phyloP scores from a whole-genome alignment of 768 basidiomycete species.

The Calocybe cyanea region DNA sequence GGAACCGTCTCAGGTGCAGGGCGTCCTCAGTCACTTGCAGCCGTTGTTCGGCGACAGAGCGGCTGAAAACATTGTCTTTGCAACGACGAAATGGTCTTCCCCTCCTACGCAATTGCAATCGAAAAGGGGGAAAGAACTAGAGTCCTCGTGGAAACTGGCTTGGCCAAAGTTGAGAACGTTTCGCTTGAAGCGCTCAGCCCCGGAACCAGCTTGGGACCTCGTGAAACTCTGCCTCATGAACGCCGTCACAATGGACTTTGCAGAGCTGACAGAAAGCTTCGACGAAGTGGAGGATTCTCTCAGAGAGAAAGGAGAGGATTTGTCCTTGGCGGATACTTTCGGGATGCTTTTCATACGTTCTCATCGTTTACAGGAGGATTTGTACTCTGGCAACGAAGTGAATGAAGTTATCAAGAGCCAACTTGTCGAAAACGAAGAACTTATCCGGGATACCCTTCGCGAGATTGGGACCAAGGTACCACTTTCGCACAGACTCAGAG shows the following conservation, averaged over 20 bases:
- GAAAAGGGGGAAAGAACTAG: conserved; percentile 3
- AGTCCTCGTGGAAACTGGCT: conserved; percentile 8
- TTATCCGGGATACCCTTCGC: conserved; percentile 10
- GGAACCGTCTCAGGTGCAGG: conserved; percentile 4
- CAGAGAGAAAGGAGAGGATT: conserved; percentile 1
- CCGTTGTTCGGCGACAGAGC: conserved; percentile 7
- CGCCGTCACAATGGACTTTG: conserved; percentile 8
- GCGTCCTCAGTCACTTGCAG: conserved; percentile 11
- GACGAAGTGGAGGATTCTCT: conserved; percentile 3
- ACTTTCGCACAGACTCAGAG: conserved; percentile 10
- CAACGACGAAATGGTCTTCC: conserved; percentile 14
- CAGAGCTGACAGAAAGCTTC: conserved; percentile 1
- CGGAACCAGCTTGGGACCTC: conserved; percentile 13
- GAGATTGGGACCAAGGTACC: conserved; percentile 11
- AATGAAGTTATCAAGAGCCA: conserved; percentile 10
- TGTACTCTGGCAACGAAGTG: conserved; percentile 4
- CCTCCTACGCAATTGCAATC: conserved; percentile 5
- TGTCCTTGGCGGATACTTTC: not conserved
- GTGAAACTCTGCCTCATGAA: conserved; percentile 10
- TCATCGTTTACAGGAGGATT: conserved; percentile 4
- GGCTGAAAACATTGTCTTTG: conserved; percentile 11
- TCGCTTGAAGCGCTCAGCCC: conserved; percentile 9
- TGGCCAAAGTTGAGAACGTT: conserved; percentile 10
- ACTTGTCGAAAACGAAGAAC: conserved; percentile 11
- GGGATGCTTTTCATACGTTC: not conserved